A percentile compares a stretch with the other conserved stretches of the same genome.
Conservation (phyloP, 2,329 filamentous ascomycete species). For the Mycosphaerelloides madeirae region DNA sequence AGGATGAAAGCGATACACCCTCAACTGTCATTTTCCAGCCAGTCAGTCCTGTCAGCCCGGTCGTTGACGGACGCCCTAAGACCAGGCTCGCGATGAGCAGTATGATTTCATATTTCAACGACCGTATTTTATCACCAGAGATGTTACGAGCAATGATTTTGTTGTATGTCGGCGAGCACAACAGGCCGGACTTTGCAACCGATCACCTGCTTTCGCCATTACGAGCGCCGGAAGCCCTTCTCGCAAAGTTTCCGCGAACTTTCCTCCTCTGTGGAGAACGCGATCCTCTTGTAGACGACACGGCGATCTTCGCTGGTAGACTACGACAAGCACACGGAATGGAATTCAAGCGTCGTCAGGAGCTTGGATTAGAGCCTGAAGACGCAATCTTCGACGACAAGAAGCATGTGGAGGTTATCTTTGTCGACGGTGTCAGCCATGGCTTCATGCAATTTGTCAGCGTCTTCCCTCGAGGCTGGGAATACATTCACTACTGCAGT, state of each 20-base stretch:
- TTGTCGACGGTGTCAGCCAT: conserved; percentile 86
- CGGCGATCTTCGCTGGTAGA: conserved; percentile 88
- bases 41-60: conserved; percentile 1
- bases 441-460: conserved; percentile 89
- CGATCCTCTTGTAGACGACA: conserved; percentile 93
- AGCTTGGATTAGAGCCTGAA: conserved; percentile 50
- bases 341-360: conserved; percentile 51
- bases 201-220: conserved; percentile 90
- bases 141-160: conserved; percentile 99
- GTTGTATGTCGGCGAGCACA: conserved; percentile 88
- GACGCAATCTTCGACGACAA: conserved; percentile 59
- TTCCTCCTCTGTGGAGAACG: conserved; percentile 93
- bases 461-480: conserved; percentile 86
- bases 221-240: conserved; percentile 75
- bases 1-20: conserved; percentile 24
- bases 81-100: conserved; percentile 90
- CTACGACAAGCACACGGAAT: conserved; percentile 71
- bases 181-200: conserved; percentile 84
- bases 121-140: conserved; percentile 88
- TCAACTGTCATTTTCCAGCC: not conserved
- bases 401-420: conserved; percentile 63
- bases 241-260: conserved; percentile 85
- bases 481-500: conserved; percentile 72
- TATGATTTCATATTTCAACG: conserved; percentile 98
- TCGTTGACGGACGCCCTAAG: conserved; percentile 11